These are phyloP conservation scores for Serpula lacrymans DNA, from an alignment of 768 basidiomycete species.

Conservation along the genomic window DNA sequence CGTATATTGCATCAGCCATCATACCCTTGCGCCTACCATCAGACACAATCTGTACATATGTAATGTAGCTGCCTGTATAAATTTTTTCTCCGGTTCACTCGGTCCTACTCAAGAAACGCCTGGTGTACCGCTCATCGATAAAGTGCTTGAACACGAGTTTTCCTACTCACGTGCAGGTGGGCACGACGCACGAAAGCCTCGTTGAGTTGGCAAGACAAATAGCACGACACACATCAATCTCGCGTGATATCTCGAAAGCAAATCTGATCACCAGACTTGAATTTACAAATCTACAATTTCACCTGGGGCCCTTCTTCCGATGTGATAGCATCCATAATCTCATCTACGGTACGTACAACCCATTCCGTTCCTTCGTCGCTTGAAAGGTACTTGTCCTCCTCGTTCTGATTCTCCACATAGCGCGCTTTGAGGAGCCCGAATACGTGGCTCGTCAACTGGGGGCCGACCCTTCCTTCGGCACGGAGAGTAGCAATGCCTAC, in stretches of 20 bases:
- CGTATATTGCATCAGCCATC: constrained; percentile 29
- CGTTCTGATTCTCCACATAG: constrained; percentile 49
- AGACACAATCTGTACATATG: constrained; percentile 23
- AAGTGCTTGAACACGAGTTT: constrained; percentile 26
- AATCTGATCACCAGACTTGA: constrained; percentile 15
- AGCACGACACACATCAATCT: constrained; percentile 24
- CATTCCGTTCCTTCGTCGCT: constrained; percentile 87
- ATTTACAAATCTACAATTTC: constrained; percentile 51
- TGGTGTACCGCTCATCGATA: constrained; percentile 14
- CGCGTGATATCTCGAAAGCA: constrained; percentile 24
- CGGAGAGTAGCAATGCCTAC: constrained; percentile 84
- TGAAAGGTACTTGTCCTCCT: constrained; percentile 77
- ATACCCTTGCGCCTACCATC: constrained; percentile 25
- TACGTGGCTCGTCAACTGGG: constrained; percentile 84
- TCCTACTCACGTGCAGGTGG: constrained; percentile 28
- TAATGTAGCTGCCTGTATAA: constrained; percentile 25
- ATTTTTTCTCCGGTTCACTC: constrained; percentile 17
- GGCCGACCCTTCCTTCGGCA: constrained; percentile 79
- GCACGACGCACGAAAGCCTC: constrained; percentile 20
- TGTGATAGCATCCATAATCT: constrained; percentile 71
- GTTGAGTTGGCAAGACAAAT: constrained; percentile 13
- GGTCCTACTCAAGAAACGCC: too few relatives aligned
- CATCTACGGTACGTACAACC: constrained; percentile 82
- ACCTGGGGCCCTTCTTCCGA: constrained; percentile 39
- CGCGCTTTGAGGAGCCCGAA: constrained; percentile 89